These are phyloP conservation scores for Fusarium poae DNA, from an alignment of 2,329 filamentous ascomycete species.

Conservation along the genomic window DNA sequence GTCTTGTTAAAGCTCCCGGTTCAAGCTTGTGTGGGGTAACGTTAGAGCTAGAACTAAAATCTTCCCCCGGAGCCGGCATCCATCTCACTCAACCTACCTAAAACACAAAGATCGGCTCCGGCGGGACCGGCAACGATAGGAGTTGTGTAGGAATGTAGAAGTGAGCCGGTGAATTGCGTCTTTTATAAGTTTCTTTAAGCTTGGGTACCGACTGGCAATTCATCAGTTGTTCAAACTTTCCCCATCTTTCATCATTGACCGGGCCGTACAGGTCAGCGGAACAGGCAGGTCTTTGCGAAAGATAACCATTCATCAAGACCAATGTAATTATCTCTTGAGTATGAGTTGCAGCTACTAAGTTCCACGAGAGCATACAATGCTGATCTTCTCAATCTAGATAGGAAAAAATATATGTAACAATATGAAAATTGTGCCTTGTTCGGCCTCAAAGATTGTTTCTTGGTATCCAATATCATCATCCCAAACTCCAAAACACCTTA, in stretches of 20 bases:
- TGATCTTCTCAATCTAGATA: conserved; percentile 2
- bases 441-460: conserved; percentile 25
- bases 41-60: conserved; percentile 11
- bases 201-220: not conserved
- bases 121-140: conserved; percentile 24
- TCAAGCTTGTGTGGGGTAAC: conserved; percentile 43
- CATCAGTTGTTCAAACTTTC: not conserved
- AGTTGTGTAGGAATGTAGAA: not conserved
- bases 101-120: conserved; percentile 28
- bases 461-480: conserved; percentile 34
- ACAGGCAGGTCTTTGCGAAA: conserved; percentile 23
- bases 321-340: not conserved
- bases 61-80: conserved; percentile 42
- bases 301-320: not conserved
- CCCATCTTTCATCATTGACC: conserved; percentile 8
- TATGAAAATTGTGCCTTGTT: conserved; percentile 19
- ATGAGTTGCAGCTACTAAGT: not conserved
- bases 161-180: not conserved
- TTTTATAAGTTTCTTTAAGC: not conserved
- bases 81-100: conserved; percentile 8
- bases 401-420: conserved; percentile 2
- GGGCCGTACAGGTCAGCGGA: conserved; percentile 3
- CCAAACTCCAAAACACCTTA: conserved; percentile 40
- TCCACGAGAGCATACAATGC: not conserved
- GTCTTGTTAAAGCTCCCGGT: conserved; percentile 38